Percentiles rank a stretch among this genome's conserved stretches.
phyloP scores from a whole-genome alignment of 352 stramenopile species.

The Phytophthora hibernalis region DNA sequence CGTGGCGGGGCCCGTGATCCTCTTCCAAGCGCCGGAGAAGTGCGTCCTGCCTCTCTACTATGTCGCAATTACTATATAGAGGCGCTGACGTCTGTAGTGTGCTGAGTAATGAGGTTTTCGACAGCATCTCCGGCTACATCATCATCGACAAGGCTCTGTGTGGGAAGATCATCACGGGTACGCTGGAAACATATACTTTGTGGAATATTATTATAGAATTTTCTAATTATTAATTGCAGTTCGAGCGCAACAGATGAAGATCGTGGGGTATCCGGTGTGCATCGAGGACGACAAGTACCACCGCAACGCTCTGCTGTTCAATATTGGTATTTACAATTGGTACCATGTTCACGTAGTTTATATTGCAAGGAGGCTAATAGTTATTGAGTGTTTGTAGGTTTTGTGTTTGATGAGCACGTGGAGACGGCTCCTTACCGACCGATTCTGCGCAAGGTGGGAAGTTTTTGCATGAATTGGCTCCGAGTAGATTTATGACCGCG shows the following conservation, averaged over 20 bases:
- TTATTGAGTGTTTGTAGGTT: constrained; percentile 39
- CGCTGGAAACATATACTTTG: not conserved
- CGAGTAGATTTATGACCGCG: constrained; percentile 1
- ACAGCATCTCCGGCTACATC: constrained; percentile 88
- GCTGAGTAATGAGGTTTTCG: constrained; percentile 85
- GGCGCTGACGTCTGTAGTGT: constrained; percentile 46
- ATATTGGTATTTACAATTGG: constrained; percentile 55
- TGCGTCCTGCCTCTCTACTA: constrained; percentile 33
- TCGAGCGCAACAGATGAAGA: constrained; percentile 81
- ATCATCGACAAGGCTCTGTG: constrained; percentile 91
- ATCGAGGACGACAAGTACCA: constrained; percentile 93
- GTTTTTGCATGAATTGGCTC: not conserved
- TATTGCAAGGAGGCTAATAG: not conserved
- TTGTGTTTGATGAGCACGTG: constrained; percentile 84
- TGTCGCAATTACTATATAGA: not conserved
- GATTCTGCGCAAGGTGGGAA: constrained; percentile 77
- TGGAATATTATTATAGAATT: constrained; percentile 6
- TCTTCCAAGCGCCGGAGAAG: constrained; percentile 88
- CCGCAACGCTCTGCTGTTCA: constrained; percentile 90
- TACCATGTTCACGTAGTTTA: no score
- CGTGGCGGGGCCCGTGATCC: constrained; percentile 88
- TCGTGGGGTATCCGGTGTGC: constrained; percentile 87
- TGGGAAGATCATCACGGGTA: constrained; percentile 86
- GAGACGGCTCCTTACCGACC: constrained; percentile 82
- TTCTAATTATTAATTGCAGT: constrained; percentile 39